Conservation (phyloP, 2,329 filamentous ascomycete genomes). For the Diaporthe sp. region DNA sequence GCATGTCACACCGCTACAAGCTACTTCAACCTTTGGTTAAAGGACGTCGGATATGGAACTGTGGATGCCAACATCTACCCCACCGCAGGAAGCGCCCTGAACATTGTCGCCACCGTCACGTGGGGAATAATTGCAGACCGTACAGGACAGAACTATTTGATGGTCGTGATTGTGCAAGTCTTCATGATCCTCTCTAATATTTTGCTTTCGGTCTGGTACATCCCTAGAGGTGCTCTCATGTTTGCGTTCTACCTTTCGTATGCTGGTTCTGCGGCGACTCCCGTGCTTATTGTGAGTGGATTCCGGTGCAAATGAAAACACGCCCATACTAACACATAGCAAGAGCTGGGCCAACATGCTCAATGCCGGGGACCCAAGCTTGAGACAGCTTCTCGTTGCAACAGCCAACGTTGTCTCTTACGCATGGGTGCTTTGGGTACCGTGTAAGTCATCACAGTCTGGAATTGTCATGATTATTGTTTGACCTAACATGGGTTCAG, state of each 20-base stretch:
- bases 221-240: background rate
- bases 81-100: background rate
- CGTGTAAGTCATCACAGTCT: background rate
- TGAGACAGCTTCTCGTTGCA: background rate
- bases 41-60: background rate
- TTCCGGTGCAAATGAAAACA: accelerated
- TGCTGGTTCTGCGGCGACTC: background rate
- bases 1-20: background rate
- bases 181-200: background rate
- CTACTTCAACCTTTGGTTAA: background rate
- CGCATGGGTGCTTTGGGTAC: slow-evolving; percentile 1
- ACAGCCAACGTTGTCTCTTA: slow-evolving; percentile 2
- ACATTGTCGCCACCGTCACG: background rate
- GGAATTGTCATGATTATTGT: background rate
- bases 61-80: slow-evolving; percentile 1
- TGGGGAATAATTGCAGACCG: background rate
- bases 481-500: background rate
- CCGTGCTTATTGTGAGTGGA: background rate
- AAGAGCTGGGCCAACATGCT: slow-evolving; percentile 7
- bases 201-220: background rate
- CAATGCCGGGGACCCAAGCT: background rate
- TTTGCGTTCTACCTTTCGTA: background rate
- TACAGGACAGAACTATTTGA: background rate
- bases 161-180: background rate
- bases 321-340: background rate